Evolutionary conservation across 169 alveolate species (phyloP).

Genomic region (Plasmodium berghei): DNA sequence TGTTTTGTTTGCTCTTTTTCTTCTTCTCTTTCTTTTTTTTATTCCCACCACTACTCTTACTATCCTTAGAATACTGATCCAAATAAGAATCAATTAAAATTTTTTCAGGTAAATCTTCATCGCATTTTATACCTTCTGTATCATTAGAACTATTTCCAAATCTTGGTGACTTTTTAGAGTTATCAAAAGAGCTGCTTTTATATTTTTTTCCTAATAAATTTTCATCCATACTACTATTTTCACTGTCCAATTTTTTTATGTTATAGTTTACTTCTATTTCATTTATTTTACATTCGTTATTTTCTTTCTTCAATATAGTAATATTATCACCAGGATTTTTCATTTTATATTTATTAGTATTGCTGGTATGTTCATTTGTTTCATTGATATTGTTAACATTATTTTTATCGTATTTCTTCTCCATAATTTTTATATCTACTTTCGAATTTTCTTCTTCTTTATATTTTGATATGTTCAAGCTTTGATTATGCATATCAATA

Average conservation of each 20-base stretch:
- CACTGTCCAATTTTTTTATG: neutral
- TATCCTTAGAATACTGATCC: neutral
- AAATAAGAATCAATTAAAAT: neutral
- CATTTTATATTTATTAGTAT: neutral
- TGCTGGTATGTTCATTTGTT: neutral
- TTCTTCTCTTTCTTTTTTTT: slow-evolving; percentile 16
- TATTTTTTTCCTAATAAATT: neutral
- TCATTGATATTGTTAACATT: neutral
- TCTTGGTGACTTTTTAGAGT: slow-evolving; percentile 30
- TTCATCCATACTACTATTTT: neutral
- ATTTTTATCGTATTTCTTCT: neutral
- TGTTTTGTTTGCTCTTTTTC: slow-evolving; percentile 14
- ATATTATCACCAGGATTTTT: too few relatives aligned
- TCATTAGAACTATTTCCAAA: slow-evolving; percentile 56
- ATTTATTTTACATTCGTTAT: neutral
- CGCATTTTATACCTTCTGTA: slow-evolving; percentile 3
- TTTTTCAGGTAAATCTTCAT: neutral
- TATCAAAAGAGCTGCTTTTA: neutral
- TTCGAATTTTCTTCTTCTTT: neutral
- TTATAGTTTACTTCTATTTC: neutral
- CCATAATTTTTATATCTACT: neutral
- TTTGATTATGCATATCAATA: neutral
- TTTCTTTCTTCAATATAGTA: neutral
- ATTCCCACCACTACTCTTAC: slow-evolving; percentile 4
- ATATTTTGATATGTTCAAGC: neutral